Conservation (phyloP, 345 rosid genomes). For the Syzygium grande region DNA sequence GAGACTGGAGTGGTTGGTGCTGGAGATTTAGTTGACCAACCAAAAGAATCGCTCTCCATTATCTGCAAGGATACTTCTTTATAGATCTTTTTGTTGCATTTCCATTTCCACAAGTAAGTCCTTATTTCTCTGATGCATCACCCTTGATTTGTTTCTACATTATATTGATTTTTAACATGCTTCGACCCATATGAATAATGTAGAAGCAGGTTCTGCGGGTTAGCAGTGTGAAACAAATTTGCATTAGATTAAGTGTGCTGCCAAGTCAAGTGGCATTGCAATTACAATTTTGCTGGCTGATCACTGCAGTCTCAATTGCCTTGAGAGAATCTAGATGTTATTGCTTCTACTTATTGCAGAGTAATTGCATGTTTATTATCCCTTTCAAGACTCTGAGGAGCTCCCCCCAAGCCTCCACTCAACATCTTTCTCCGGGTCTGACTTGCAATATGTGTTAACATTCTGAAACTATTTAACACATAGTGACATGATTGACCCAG, state of each 20-base stretch:
- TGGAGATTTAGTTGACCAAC: constrained; percentile 85
- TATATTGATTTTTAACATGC: neutral
- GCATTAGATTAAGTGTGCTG: neutral
- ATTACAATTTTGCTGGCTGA: neutral
- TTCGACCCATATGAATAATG: neutral
- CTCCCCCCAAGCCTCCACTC: neutral
- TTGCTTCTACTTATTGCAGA: neutral
- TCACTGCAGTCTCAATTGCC: neutral
- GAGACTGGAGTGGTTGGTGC: constrained; percentile 76
- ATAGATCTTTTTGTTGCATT: constrained; percentile 51
- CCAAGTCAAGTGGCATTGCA: neutral
- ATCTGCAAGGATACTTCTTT: constrained; percentile 44
- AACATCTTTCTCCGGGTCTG: neutral
- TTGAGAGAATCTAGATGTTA: neutral
- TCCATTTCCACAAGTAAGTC: constrained; percentile 78
- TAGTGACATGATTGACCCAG: neutral
- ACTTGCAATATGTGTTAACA: neutral
- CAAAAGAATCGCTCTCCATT: constrained; percentile 56
- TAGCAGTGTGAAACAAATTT: neutral
- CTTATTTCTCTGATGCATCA: neutral
- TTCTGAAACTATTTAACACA: neutral
- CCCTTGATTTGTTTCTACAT: neutral
- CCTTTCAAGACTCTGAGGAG: neutral
- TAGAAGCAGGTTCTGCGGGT: neutral
- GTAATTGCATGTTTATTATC: neutral